Base-by-base conservation (phyloP, 2,329 filamentous ascomycete genomes). In the Calycina herbarum region DNA sequence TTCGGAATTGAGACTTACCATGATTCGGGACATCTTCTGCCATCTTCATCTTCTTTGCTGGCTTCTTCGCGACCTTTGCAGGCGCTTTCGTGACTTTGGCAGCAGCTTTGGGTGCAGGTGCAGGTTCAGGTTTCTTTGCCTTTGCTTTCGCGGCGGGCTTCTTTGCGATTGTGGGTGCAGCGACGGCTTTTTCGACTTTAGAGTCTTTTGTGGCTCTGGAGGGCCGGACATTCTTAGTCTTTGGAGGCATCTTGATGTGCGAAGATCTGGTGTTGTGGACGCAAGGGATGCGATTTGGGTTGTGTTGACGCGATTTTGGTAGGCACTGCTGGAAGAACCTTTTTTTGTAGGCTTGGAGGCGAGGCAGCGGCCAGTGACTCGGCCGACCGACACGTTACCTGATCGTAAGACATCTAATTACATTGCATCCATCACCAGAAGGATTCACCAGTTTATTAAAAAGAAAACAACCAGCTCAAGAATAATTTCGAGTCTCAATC, bases 231-330 rank as follows among this genome's bases (percentile, higher is more conserved):
- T 54, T 54, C 48, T 20, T 29, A 11, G 48, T 54, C 27, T 54
- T 54, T 27, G 48, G 48, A 54, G 48, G 48, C 48, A 54, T 54
- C 27, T 54, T 54, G 48, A 27, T 51, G 8, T 38, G 38, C 13
- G 13, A 13, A 5, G 3, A 13, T 40, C 13, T 40, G 38, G 38
- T 15, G 3, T 40, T 40, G 38, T 40, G 10, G 38, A 15, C 13
- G 38, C 38, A 17, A 40, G 11, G 38, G 38, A 40, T 40, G 38
- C 38, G 38, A 40, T 40, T 17, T 40, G 38, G 13, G 38, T 15
- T 40, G 38, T 40, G 38, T 40, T 40, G 38, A 40, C 38, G 38
- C 38, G 38, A 40, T 40, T 40, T 40, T 13, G 38, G 38, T 40
- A 17, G 31, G 7, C 31, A 33, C 5, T 33, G 31, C 5, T 33